Evolutionary conservation across 441 rosid genomes (phyloP), one percentile per base, ranked within the genome.

Genomic region (Pelargonium citronellum): DNA sequence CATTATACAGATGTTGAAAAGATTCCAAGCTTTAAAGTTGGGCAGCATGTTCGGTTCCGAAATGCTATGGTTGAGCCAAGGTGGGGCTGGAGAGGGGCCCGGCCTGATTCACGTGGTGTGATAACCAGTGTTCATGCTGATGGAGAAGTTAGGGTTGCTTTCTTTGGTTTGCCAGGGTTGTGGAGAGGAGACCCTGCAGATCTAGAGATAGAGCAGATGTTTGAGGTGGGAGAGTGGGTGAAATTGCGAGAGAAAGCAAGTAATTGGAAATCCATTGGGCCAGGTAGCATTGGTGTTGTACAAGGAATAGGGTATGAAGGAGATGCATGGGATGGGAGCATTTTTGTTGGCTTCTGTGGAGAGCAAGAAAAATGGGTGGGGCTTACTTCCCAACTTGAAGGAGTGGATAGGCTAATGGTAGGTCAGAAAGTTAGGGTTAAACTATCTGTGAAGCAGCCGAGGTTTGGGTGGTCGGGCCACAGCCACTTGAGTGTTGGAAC

Each of bases 111-210:
- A 7, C 84, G 83, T 70, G 98, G 98, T 69, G 83, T 95, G 78
- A 73, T 95, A 71, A 87, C 96, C 12, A 81, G 87, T 67, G 94
- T 92, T 71, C 91, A 91, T 80, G 95, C 94, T 71, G 98, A 92
- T 84, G 97, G 97, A 77, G 99, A 95, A 84, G 81, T 89, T 11
- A 81, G 95, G 76, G 83, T 92, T 80, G 91, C 99, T 53, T 88
- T 95, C 83, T 84, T 81, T 75, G 91, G 91, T 53, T 81, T 95
- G 85, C 85, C 83, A 37, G 91, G 91, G 20, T 73, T 95, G 81
- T 95, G 99, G 99, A 92, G 76, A 82, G 97, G 90, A 75, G 99
- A 95, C 82, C 98, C 99, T 30, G 93, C 90, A 3, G 98, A 95
- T 82, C 80, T 95, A 58, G 97, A 88, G 85, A 77, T 86, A 64